A percentile compares a stretch with the other conserved stretches of the same genome.
phyloP scores from a whole-genome alignment of 2,329 filamentous ascomycete genomes.

The Trichophyton schoenleinii region DNA sequence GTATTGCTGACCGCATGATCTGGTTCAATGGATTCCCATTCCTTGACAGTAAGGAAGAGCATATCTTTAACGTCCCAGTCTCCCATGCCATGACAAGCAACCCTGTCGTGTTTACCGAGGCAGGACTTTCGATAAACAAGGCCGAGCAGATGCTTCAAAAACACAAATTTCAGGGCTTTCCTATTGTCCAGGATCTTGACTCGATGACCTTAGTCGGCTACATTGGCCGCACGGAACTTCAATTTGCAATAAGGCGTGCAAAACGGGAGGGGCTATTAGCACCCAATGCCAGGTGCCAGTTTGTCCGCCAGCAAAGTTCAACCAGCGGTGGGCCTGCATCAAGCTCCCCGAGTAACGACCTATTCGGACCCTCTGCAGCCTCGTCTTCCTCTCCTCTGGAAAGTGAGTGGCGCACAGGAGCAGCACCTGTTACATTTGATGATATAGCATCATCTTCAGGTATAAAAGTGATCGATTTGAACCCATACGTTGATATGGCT shows the following conservation, averaged over 20 bases:
- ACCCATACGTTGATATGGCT: constrained; percentile 75
- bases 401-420: background rate
- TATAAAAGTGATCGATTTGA: constrained; percentile 59
- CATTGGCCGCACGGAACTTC: constrained; percentile 81
- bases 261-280: constrained; percentile 56
- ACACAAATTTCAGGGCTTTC: constrained; percentile 83
- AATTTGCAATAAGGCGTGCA: constrained; percentile 75
- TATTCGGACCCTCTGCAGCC: constrained; percentile 7
- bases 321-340: background rate
- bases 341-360: background rate
- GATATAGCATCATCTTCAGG: constrained; percentile 45
- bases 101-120: constrained; percentile 59
- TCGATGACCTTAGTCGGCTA: constrained; percentile 73
- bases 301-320: constrained; percentile 35
- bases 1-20: constrained; percentile 96
- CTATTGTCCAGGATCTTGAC: constrained; percentile 63
- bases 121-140: constrained; percentile 61
- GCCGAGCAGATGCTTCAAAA: constrained; percentile 64
- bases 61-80: constrained; percentile 89
- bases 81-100: constrained; percentile 76
- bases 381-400: constrained; percentile 3
- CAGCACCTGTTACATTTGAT: constrained; percentile 45
- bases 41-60: constrained; percentile 92
- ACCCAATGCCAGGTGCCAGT: constrained; percentile 59
- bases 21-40: constrained; percentile 98